Evolutionary conservation across 2,329 filamentous ascomycete species (phyloP).

Genomic region (Anisogramma anomala): DNA sequence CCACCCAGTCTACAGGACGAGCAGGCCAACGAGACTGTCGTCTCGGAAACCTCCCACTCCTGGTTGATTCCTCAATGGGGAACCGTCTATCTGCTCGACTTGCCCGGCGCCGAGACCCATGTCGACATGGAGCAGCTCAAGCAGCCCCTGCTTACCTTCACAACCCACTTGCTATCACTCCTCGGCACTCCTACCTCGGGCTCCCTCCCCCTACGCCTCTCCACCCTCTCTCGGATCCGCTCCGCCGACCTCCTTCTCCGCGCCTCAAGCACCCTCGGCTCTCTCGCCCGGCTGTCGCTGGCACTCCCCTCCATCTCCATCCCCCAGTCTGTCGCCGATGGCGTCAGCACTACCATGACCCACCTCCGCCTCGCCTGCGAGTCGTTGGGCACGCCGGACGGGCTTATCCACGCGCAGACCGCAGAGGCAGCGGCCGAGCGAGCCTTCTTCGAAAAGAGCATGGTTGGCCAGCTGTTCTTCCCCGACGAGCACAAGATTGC

Average conservation of each 20-base stretch:
- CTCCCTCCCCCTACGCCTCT: constrained; percentile 74
- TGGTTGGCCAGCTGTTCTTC: constrained; percentile 98
- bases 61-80: constrained; percentile 98
- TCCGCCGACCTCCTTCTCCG: constrained; percentile 77
- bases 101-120: constrained; percentile 32
- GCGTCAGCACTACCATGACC: constrained; percentile 66
- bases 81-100: constrained; percentile 48
- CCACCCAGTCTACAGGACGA: constrained; percentile 6
- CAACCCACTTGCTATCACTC: constrained; percentile 76
- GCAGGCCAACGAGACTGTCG: constrained; percentile 22
- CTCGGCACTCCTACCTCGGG: constrained; percentile 74
- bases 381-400: constrained; percentile 52
- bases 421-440: constrained; percentile 84
- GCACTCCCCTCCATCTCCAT: constrained; percentile 87
- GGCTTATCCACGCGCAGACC: constrained; percentile 67
- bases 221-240: constrained; percentile 73
- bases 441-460: constrained; percentile 96
- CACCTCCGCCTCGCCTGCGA: constrained; percentile 70
- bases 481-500: constrained; percentile 97
- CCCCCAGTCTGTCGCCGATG: constrained; percentile 72
- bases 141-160: constrained; percentile 78
- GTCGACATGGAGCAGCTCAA: constrained; percentile 57
- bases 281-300: constrained; percentile 71
- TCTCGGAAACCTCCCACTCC: constrained; percentile 42
- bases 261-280: constrained; percentile 88